These are phyloP conservation scores for Verticillium tricorpus DNA, from an alignment of 2,329 filamentous ascomycete species.

Conservation along the genomic window DNA sequence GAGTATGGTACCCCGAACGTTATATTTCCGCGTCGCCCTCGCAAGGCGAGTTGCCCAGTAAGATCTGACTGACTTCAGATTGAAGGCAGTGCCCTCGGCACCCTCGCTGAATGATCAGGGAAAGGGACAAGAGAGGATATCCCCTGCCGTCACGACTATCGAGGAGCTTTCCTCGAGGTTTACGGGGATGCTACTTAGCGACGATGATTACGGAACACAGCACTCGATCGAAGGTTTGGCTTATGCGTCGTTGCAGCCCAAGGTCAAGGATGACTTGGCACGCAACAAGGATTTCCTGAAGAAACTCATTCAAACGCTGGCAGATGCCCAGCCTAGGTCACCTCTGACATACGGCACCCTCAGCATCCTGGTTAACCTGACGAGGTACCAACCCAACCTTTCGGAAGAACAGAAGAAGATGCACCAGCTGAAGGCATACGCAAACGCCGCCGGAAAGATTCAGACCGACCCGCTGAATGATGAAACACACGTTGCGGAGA, in stretches of 20 bases:
- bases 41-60: constrained; percentile 8
- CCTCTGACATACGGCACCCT: constrained; percentile 79
- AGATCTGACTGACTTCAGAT: constrained; percentile 41
- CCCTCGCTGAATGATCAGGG: constrained; percentile 28
- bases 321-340: constrained; percentile 55
- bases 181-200: constrained; percentile 60
- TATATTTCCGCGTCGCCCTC: not conserved
- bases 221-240: constrained; percentile 86
- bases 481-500: constrained; percentile 67
- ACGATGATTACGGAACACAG: constrained; percentile 54
- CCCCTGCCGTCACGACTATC: constrained; percentile 54
- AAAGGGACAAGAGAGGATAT: constrained; percentile 32
- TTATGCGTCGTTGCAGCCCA: constrained; percentile 82
- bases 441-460: constrained; percentile 70
- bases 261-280: constrained; percentile 76
- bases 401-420: constrained; percentile 93
- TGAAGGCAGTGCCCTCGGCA: constrained; percentile 51
- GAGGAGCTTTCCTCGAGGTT: constrained; percentile 63
- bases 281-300: constrained; percentile 65
- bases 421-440: constrained; percentile 88
- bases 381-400: constrained; percentile 69
- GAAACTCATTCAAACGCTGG: constrained; percentile 61
- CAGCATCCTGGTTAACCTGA: constrained; percentile 82
- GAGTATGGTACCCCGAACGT: constrained; percentile 36
- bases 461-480: constrained; percentile 66